Base-by-base conservation (phyloP, 306 rosid genomes). In the Malus sylvestris region DNA sequence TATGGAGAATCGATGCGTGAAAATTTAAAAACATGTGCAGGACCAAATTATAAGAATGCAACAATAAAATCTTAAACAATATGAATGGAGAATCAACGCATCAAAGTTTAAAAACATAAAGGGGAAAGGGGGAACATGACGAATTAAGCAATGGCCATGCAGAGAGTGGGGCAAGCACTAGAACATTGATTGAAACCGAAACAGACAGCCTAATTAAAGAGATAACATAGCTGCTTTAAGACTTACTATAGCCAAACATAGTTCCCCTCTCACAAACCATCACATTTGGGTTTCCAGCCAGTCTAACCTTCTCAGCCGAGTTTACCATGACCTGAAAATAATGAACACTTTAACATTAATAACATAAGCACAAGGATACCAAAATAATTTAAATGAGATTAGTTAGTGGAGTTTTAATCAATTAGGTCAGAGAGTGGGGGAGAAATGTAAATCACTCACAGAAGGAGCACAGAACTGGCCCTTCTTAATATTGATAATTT, bases 221-320 rank as follows among this genome's bases (percentile, higher is more conserved):
- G 45, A 75, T 58, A 78, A 76, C 33, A 58, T 77, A 38, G 72
- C 58, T 75, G 73, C 72, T 45, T 77, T 45, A 59, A 68, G 74
- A 88, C 99, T 92, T 89, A 95, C 99, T 95, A 82, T 95, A 95
- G 73, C 99, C 98, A 88, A 95, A 95, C 97, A 90, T 95, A 57
- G 99, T 92, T 83, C 97, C 97, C 84, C 97, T 90, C 84, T 92
- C 97, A 82, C 99, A 95, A 81, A 95, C 99, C 97, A 95, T 95
- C 74, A 95, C 93, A 63, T 92, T 95, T 79, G 93, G 86, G 85
- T 95, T 95, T 78, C 99, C 99, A 60, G 97, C 99, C 87, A 89
- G 79, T 77, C 93, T 87, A 78, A 95, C 82, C 86, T 95, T 95
- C 87, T 95, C 97, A 13, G 93, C 96, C 70, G 97, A 92, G 87